Conservation (phyloP, 2,329 filamentous ascomycete species). For the Penicillium sp. region DNA sequence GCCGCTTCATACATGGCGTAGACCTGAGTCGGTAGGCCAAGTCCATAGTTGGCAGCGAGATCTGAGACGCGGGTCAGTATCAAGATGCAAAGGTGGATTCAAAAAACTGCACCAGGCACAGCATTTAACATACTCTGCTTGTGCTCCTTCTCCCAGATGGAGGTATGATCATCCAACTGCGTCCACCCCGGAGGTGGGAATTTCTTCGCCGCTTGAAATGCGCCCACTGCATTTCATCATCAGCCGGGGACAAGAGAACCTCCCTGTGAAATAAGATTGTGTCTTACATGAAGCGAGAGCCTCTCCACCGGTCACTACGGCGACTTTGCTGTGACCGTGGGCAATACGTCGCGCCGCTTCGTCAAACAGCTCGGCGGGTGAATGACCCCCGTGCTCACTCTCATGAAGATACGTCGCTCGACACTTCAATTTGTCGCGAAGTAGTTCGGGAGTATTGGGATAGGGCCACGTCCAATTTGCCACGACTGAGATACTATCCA, state of each 20-base stretch:
- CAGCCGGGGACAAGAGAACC: slow-evolving; percentile 2
- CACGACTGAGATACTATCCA: slow-evolving; percentile 57
- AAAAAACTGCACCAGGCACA: not conserved
- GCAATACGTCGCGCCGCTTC: slow-evolving; percentile 56
- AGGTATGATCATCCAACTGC: slow-evolving; percentile 9
- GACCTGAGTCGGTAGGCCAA: slow-evolving; percentile 59
- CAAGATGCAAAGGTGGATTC: not conserved
- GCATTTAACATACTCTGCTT: not conserved
- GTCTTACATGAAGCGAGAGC: slow-evolving; percentile 51
- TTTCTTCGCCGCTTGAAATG: slow-evolving; percentile 47
- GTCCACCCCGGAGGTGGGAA: slow-evolving; percentile 59
- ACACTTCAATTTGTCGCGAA: slow-evolving; percentile 48
- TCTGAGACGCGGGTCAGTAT: slow-evolving; percentile 33
- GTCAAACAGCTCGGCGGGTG: slow-evolving; percentile 58
- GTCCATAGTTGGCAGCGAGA: slow-evolving; percentile 46
- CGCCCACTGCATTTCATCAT: slow-evolving; percentile 38
- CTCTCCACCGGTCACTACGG: slow-evolving; percentile 58
- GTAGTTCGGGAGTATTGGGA: slow-evolving; percentile 47
- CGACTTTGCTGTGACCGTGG: slow-evolving; percentile 49
- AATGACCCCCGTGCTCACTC: slow-evolving; percentile 58
- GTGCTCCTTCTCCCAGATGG: not conserved
- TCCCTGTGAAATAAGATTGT: not conserved
- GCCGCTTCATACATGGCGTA: slow-evolving; percentile 64
- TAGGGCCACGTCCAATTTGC: slow-evolving; percentile 47
- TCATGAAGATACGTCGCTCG: slow-evolving; percentile 45